phyloP scores from a whole-genome alignment of 768 basidiomycete species.

The Naganishia kalamii region DNA sequence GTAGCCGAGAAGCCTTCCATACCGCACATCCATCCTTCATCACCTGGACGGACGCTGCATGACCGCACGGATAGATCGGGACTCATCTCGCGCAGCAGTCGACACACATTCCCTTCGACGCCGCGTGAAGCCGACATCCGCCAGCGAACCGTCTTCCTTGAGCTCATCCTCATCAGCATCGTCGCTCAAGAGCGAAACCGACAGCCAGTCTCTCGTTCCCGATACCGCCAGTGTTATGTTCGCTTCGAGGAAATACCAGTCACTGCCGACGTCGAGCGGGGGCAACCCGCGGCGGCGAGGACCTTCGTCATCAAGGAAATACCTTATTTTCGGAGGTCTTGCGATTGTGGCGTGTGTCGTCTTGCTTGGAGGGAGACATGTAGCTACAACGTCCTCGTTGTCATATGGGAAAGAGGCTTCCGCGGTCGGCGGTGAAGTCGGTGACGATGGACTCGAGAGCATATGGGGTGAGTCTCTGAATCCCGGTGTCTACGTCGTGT shows the following conservation, averaged over 20 bases:
- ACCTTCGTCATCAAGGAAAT: constrained; percentile 38
- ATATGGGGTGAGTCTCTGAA: constrained; percentile 6
- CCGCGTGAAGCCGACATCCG: constrained; percentile 1
- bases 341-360: constrained; percentile 28
- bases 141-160: neutral
- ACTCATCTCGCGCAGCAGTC: neutral
- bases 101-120: neutral
- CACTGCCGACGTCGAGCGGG: constrained; percentile 34
- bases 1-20: neutral
- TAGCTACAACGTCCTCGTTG: neutral
- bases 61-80: neutral
- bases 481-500: neutral
- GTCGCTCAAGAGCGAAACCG: neutral
- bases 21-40: neutral
- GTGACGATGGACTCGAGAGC: neutral
- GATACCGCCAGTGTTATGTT: constrained; percentile 30
- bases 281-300: constrained; percentile 34
- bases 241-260: constrained; percentile 38
- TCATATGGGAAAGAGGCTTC: constrained; percentile 10
- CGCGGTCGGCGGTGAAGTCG: constrained; percentile 8
- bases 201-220: neutral
- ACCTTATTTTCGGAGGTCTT: constrained; percentile 33
- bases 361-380: constrained; percentile 26
- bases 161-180: neutral
- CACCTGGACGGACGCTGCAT: neutral